Base-by-base conservation (phyloP, 257 asterid species). In the Verbena officinalis region DNA sequence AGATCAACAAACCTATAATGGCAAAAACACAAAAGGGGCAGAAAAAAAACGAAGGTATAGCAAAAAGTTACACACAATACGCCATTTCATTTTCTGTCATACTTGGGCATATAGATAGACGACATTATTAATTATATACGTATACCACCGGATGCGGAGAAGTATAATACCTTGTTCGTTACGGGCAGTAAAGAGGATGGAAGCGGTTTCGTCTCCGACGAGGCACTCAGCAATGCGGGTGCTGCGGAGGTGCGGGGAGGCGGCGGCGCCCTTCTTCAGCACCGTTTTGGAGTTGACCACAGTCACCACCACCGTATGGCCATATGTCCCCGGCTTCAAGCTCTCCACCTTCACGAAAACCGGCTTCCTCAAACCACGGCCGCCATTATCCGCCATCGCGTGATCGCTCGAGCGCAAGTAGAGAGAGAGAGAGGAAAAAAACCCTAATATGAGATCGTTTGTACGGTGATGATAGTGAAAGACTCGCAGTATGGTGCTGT, bases 191-290 rank as follows among this genome's bases (percentile, higher is more conserved):
- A 89, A 86, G 39, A 89, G 72, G 22, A 89, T 81, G 36, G 78
- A 9, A 27, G 77, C 95, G 12, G 96, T 89, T n/a, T 89, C 90
- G 52, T 89, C 96, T 1, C 89, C 96, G 52, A 89, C 81, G 49
- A 89, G 82, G 72, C 96, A 89, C 63, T 89, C 96, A 1, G 96
- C 73, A 70, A 89, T 82, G 74, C 86, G 79, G 49, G 83, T 80
- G 58, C 72, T 77, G 5, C 79, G 84, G 59, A 81, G 79, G 71
- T 68, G 83, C 11, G 70, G 70, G 12, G 89, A 72, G 40, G 75
- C 81, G 5, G 90, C 67, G 68, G 73, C 74, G 20, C 85, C 90
- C 42, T 72, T 81, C 27, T 72, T 77, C 64, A 81, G 59, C 50
- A 84, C 87, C 5, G 70, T 61, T 36, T 59, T 74, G 70, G 87